Conservation (phyloP, 139 green algal species). For the Chlamydomonas sp. region DNA sequence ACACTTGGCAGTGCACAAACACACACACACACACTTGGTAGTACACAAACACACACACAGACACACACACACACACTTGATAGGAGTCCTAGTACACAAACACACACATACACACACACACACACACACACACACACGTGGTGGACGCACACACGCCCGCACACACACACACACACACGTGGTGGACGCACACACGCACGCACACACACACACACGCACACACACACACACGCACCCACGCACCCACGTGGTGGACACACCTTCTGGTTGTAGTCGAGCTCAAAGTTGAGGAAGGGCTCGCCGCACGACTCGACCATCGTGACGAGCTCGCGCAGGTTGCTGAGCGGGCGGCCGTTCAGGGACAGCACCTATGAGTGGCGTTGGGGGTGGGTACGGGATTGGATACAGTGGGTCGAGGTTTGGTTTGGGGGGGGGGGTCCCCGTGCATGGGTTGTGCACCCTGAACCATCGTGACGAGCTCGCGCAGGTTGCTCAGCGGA, state of each 20-base stretch:
- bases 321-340: slow-evolving; percentile 63
- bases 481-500: background rate
- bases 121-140: too few relatives aligned
- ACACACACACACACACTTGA: too few relatives aligned
- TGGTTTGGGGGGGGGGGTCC: background rate
- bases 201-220: too few relatives aligned
- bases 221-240: too few relatives aligned
- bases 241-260: slow-evolving; percentile 28
- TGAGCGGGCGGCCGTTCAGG: slow-evolving; percentile 58
- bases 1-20: too few relatives aligned
- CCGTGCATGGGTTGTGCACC: background rate
- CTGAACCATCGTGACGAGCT: background rate
- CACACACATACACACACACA: too few relatives aligned
- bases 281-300: slow-evolving; percentile 54
- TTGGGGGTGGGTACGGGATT: background rate
- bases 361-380: slow-evolving; percentile 41
- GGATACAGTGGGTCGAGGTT: background rate
- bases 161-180: too few relatives aligned
- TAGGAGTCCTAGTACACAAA: too few relatives aligned
- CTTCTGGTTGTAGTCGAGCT: slow-evolving; percentile 67
- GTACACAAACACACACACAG: too few relatives aligned
- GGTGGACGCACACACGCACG: too few relatives aligned
- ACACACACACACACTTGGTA: too few relatives aligned
- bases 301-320: slow-evolving; percentile 40
- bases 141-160: too few relatives aligned